Base-by-base conservation (phyloP, 768 basidiomycete species). In the Brasilioporus rufonigricans region DNA sequence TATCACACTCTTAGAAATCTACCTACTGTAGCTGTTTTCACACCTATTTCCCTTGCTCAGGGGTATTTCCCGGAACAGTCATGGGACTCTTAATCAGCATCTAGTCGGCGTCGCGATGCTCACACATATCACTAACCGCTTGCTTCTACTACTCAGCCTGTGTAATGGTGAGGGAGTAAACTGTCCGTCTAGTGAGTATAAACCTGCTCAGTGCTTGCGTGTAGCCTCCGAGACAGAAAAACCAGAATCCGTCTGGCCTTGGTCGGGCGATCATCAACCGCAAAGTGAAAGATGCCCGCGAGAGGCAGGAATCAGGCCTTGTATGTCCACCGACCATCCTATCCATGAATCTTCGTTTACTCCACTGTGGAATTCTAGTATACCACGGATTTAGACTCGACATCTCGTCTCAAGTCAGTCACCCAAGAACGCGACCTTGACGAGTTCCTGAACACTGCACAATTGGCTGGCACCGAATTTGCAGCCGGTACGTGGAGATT, bases 381-480 rank as follows among this genome's bases (percentile, higher is more conserved):
- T 70, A 81, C 83, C 5, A 86, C 89, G 2, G 93, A 96, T 63
- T 48, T 85, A 19, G 87, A 90, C 52, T 69, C 79, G 12, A 79
- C 84, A 8, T 78, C 77, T 50, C 85, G 85, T 32, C 79, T 99
- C 35, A 84, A 87, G 67, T 98, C 96, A 0, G 86, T 99, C 21
- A 99, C 97, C 0, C 95, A 98, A 73, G 96, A 99, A 74, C 77
- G 85, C 52, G 94, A 98, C 75, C 77, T 99, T 19, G 94, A 98
- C 61, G 96, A 95, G 72, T 99, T 99, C 69, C 73, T 99, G 52
- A 95, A 84, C 66, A 97, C 92, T 13, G 97, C 97, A 11, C 90
- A 93, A 63, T 76, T 99, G 51, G 97, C 97, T 14, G 96, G 89
- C 48, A 90, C 90, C 12, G 93, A 99, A 63, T 99, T 99, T 66